Percentiles rank a stretch among this genome's conserved stretches.
Evolutionary conservation across 2,329 filamentous ascomycete species (phyloP).

Genomic region (Leptographium radiaticola): DNA sequence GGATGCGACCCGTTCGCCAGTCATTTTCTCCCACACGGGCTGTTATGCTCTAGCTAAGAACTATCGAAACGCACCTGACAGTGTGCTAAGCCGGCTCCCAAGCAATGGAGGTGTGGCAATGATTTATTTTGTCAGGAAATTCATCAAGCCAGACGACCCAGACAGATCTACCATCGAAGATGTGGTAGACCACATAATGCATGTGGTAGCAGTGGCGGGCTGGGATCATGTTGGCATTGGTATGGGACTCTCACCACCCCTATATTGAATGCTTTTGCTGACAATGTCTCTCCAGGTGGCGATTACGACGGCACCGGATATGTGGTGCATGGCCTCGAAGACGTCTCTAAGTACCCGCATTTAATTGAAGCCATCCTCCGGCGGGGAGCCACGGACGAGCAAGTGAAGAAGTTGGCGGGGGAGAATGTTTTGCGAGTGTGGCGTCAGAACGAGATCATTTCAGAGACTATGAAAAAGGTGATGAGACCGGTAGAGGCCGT

Average conservation of each 20-base stretch:
- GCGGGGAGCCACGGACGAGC: conserved; percentile 2
- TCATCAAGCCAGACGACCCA: background rate
- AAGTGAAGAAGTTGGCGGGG: background rate
- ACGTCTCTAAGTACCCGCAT: background rate
- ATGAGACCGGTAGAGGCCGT: background rate
- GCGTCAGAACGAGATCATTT: background rate
- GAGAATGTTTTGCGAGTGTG: conserved; percentile 5
- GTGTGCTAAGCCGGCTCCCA: background rate
- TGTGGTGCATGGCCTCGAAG: background rate
- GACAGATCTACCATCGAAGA: background rate
- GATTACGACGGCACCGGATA: background rate
- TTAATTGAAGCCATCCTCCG: conserved; percentile 1
- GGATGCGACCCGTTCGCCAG: conserved; percentile 8
- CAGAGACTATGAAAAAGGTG: background rate
- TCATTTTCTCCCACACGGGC: conserved; percentile 11
- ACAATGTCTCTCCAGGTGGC: background rate
- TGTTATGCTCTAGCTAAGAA: conserved; percentile 9
- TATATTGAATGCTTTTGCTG: too few relatives aligned
- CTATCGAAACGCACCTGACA: conserved; percentile 21
- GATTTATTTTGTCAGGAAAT: background rate
- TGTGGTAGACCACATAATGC: conserved; percentile 65
- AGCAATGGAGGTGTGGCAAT: conserved; percentile 4
- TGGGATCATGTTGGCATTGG: conserved; percentile 76
- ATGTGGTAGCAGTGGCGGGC: conserved; percentile 72
- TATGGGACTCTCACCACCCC: background rate